Percentiles rank a stretch among this genome's conserved stretches.
phyloP scores from a whole-genome alignment of 441 rosid genomes.

The Viola pubescens region DNA sequence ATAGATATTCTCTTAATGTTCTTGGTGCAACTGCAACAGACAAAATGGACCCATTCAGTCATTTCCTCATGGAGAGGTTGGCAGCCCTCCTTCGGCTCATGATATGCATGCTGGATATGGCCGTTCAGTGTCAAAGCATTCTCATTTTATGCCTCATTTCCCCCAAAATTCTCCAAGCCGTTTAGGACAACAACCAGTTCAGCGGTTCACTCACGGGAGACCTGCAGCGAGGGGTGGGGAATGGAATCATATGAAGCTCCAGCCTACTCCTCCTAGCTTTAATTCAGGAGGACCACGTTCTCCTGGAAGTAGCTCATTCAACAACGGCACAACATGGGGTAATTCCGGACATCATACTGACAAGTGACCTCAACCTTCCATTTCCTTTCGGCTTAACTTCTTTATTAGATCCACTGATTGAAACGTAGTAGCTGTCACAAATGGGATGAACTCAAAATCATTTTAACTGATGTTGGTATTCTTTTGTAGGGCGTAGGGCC shows the following conservation, averaged over 20 bases:
- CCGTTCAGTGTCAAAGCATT: conserved; percentile 54
- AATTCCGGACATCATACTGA: conserved; percentile 27
- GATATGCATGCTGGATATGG: conserved; percentile 61
- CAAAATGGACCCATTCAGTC: conserved; percentile 54
- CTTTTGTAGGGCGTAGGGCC: conserved; percentile 69
- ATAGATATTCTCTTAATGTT: background rate
- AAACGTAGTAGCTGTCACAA: background rate
- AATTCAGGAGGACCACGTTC: conserved; percentile 67
- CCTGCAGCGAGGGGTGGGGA: conserved; percentile 48
- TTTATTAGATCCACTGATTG: background rate
- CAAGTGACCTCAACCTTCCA: background rate
- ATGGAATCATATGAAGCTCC: conserved; percentile 65
- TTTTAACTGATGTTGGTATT: conserved; percentile 18
- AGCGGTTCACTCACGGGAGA: conserved; percentile 52
- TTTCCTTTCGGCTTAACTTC: background rate
- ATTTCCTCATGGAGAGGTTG: conserved; percentile 55
- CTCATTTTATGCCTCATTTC: conserved; percentile 45
- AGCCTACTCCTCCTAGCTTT: conserved; percentile 56
- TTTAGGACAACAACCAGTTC: conserved; percentile 75
- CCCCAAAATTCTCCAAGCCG: conserved; percentile 88
- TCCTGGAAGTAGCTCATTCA: conserved; percentile 69
- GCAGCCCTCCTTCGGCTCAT: conserved; percentile 63
- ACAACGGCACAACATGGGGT: conserved; percentile 84
- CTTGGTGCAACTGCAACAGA: conserved; percentile 33
- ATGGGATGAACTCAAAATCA: conserved; percentile 12